Evolutionary conservation across 345 rosid species (phyloP).

Genomic region (Acer yangbiense): DNA sequence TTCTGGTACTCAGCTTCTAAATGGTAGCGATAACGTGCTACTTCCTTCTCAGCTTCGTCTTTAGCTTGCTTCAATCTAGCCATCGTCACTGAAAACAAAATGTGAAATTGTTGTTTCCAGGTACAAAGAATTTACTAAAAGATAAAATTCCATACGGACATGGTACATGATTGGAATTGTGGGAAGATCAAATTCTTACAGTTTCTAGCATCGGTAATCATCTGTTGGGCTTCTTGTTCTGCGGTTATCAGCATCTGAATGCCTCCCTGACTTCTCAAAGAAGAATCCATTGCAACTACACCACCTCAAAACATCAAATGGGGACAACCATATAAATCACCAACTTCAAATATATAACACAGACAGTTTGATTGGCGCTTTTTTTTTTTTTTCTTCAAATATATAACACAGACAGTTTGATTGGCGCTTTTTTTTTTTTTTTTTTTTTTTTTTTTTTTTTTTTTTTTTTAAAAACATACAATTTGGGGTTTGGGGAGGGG

Average conservation of each 20-base stretch:
- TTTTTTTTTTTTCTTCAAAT: too few relatives aligned
- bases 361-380: not conserved
- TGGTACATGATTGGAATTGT: not conserved
- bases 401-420: too few relatives aligned
- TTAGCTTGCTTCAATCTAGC: slow-evolving; percentile 53
- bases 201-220: slow-evolving; percentile 49
- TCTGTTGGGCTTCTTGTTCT: slow-evolving; percentile 60
- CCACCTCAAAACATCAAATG: not conserved
- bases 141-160: too few relatives aligned
- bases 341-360: too few relatives aligned
- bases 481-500: too few relatives aligned
- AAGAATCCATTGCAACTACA: slow-evolving; percentile 33
- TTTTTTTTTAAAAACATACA: too few relatives aligned
- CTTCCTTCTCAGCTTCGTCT: slow-evolving; percentile 58
- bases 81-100: slow-evolving; percentile 35
- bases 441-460: too few relatives aligned
- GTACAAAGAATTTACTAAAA: not conserved
- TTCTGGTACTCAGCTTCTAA: slow-evolving; percentile 44
- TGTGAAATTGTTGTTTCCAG: not conserved
- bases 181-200: slow-evolving; percentile 23
- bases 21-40: slow-evolving; percentile 31
- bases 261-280: slow-evolving; percentile 61
- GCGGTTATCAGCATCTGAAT: slow-evolving; percentile 56
- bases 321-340: not conserved
- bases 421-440: too few relatives aligned